These are phyloP conservation scores for Paramecium tetraurelia DNA, from an alignment of 73 alveolate genomes.

Conservation along the genomic window DNA sequence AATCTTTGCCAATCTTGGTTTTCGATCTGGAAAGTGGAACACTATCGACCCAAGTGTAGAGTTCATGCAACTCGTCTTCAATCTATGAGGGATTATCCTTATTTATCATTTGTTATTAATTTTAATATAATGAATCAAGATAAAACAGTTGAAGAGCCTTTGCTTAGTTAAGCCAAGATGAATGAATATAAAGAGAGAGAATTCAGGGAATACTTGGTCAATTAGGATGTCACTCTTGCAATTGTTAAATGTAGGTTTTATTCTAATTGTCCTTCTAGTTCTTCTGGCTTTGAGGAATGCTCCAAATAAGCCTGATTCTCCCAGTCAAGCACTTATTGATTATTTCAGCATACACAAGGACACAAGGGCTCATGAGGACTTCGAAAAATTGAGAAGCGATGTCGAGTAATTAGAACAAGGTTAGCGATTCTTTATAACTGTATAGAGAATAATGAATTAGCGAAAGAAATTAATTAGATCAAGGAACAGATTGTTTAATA, in stretches of 20 bases:
- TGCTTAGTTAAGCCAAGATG: not conserved
- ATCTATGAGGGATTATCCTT: conserved; percentile 64
- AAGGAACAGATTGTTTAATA: not conserved
- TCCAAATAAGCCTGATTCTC: conserved; percentile 35
- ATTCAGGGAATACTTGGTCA: conserved; percentile 9
- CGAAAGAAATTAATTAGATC: not conserved
- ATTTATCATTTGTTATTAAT: not conserved
- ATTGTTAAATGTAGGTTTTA: not conserved
- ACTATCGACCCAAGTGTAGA: conserved; percentile 96
- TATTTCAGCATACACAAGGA: conserved; percentile 5
- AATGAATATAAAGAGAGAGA: conserved; percentile 36
- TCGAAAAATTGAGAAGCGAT: not conserved
- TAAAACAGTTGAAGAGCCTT: not conserved
- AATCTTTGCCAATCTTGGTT: conserved; percentile 88
- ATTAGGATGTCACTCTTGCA: not conserved
- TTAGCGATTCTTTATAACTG: not conserved
- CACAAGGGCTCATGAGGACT: not conserved
- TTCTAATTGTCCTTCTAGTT: not conserved
- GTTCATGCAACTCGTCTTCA: conserved; percentile 80
- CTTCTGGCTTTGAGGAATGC: not conserved
- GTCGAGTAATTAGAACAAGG: not conserved
- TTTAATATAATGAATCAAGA: not conserved
- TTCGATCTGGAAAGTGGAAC: conserved; percentile 94
- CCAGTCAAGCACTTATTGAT: not conserved
- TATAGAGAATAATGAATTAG: not conserved